phyloP scores from a whole-genome alignment of 2,329 filamentous ascomycete species.

The Paecilomyces formosus region DNA sequence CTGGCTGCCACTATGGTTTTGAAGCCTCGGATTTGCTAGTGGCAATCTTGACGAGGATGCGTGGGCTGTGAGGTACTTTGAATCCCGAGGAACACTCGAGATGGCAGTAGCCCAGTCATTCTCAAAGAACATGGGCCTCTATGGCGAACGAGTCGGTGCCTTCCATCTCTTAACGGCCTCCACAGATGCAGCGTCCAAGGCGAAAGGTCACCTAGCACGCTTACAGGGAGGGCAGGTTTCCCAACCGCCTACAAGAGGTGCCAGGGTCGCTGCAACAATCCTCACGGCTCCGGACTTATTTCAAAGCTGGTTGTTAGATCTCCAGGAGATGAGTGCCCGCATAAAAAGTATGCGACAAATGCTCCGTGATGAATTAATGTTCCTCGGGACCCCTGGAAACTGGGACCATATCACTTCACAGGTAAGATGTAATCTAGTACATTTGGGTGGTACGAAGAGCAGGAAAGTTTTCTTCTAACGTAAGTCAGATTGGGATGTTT shows the following conservation, averaged over 20 bases:
- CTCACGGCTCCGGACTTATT: conserved; percentile 70
- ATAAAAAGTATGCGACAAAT: conserved; percentile 78
- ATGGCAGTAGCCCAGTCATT: conserved; percentile 45
- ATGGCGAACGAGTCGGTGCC: conserved; percentile 81
- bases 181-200: conserved; percentile 1
- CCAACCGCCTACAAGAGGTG: conserved; percentile 65
- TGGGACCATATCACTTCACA: not conserved
- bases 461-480: conserved; percentile 53
- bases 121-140: conserved; percentile 61
- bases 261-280: conserved; percentile 66
- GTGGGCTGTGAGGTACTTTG: conserved; percentile 75
- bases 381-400: not conserved
- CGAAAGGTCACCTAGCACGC: not conserved
- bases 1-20: not conserved
- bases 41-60: conserved; percentile 73
- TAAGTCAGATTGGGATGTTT: conserved; percentile 21
- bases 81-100: conserved; percentile 59
- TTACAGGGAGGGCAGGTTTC: not conserved
- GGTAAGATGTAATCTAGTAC: not conserved
- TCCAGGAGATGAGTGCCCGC: conserved; percentile 77
- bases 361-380: not conserved
- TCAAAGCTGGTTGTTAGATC: conserved; percentile 75
- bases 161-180: conserved; percentile 53
- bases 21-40: conserved; percentile 73
- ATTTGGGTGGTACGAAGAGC: conserved; percentile 29